Conservation (phyloP, 2,329 filamentous ascomycete species). For the Colletotrichum sp. region DNA sequence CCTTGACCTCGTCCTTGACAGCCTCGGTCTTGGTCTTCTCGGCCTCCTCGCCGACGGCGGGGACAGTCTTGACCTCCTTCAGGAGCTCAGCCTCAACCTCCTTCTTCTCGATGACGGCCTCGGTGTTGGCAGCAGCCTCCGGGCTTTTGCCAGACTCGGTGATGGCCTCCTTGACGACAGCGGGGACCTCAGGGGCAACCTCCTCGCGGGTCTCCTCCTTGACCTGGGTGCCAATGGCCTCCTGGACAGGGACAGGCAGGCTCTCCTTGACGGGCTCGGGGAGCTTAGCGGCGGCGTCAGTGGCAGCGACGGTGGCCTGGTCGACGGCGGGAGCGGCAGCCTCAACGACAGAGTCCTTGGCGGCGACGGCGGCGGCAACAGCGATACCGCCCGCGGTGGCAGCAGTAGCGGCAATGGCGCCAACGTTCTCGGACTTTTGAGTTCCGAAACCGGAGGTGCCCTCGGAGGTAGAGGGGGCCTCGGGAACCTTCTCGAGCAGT, state of each 20-base stretch:
- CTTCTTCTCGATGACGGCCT: constrained; percentile 77
- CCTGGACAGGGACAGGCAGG: constrained; percentile 55
- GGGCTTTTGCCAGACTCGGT: constrained; percentile 64
- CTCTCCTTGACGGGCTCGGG: constrained; percentile 59
- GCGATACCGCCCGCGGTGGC: constrained; percentile 40
- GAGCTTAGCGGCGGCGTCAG: constrained; percentile 50
- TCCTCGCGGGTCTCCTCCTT: constrained; percentile 49
- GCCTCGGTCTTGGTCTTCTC: constrained; percentile 24
- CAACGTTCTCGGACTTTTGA: constrained; percentile 56
- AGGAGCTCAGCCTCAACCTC: constrained; percentile 77
- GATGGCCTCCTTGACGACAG: constrained; percentile 63
- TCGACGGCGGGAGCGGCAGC: constrained; percentile 42
- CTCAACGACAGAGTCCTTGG: constrained; percentile 31
- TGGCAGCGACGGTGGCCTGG: constrained; percentile 38
- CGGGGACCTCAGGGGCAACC: constrained; percentile 57
- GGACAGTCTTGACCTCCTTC: constrained; percentile 59
- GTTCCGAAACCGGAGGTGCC: constrained; percentile 58
- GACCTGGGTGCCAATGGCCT: constrained; percentile 47
- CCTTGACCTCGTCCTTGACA: constrained; percentile 27
- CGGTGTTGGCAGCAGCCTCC: constrained; percentile 73
- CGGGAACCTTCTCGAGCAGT: constrained; percentile 69
- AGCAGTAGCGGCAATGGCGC: constrained; percentile 40
- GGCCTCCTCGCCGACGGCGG: constrained; percentile 36
- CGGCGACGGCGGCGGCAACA: constrained; percentile 37
- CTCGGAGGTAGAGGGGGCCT: constrained; percentile 63